phyloP scores from a whole-genome alignment of 2,329 filamentous ascomycete species.

The Clarireedia sp. region DNA sequence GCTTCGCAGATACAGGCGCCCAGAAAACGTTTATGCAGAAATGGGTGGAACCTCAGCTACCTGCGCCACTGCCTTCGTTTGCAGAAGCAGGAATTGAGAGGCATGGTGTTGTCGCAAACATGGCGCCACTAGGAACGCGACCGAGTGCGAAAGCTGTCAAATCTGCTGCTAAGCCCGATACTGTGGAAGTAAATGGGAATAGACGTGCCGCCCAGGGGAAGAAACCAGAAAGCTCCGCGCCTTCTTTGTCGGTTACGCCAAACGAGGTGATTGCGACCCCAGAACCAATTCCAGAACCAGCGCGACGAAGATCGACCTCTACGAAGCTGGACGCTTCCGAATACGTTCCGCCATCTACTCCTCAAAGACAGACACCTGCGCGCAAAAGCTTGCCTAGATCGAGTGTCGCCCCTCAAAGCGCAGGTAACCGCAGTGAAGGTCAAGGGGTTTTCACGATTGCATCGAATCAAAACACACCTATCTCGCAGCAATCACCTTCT shows the following conservation, averaged over 20 bases:
- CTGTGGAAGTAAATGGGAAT: conserved; percentile 11
- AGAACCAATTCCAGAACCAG: conserved; percentile 15
- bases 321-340: conserved; percentile 13
- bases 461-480: conserved; percentile 1
- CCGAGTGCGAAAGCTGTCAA: conserved; percentile 56
- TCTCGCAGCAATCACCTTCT: conserved; percentile 6
- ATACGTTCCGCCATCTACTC: conserved; percentile 3
- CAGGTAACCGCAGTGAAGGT: conserved; percentile 5
- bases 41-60: conserved; percentile 51
- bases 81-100: conserved; percentile 65
- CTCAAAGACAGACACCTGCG: conserved; percentile 14
- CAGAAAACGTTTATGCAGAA: conserved; percentile 28
- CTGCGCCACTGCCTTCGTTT: conserved; percentile 56
- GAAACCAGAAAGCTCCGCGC: conserved; percentile 18
- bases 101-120: conserved; percentile 71
- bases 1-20: conserved; percentile 12
- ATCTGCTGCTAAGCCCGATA: conserved; percentile 25
- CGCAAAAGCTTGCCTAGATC: conserved; percentile 15
- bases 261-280: conserved; percentile 20
- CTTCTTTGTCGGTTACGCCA: conserved; percentile 21
- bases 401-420: conserved; percentile 7
- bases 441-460: conserved; percentile 1
- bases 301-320: conserved; percentile 14
- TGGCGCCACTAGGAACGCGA: conserved; percentile 70
- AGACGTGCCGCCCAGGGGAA: conserved; percentile 14